A percentile compares a stretch with the other conserved stretches of the same genome.
These are phyloP conservation scores for Plasmodium malariae DNA, from an alignment of 169 alveolate genomes.

Conservation along the genomic window DNA sequence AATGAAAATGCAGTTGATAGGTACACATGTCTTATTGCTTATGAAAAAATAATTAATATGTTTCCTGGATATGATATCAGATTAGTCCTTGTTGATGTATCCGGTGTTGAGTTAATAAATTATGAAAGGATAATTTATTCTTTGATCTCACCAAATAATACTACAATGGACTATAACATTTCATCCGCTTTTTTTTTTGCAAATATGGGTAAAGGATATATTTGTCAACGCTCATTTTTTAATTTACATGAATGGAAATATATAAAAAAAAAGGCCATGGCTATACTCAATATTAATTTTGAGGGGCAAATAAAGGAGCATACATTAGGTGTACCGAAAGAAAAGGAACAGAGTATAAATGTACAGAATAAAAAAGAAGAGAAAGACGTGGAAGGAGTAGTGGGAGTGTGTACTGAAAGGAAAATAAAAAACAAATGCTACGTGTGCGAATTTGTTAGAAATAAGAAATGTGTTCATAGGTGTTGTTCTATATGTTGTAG, in stretches of 20 bases:
- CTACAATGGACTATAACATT: conserved; percentile 84
- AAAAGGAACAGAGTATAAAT: not conserved
- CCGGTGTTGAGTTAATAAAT: conserved; percentile 72
- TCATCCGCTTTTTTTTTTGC: conserved; percentile 84
- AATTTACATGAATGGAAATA: conserved; percentile 73
- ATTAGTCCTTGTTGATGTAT: conserved; percentile 79
- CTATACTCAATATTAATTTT: conserved; percentile 67
- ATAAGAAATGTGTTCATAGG: conserved; percentile 37
- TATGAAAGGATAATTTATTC: conserved; percentile 76
- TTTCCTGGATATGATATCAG: conserved; percentile 79
- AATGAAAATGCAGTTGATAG: conserved; percentile 81
- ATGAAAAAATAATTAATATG: conserved; percentile 77
- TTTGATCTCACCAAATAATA: conserved; percentile 77
- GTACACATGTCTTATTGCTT: conserved; percentile 80
- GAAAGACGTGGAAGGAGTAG: not conserved
- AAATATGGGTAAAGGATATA: conserved; percentile 75
- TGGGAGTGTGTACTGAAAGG: not conserved
- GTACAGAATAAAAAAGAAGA: not conserved
- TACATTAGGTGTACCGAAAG: not conserved
- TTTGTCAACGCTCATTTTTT: conserved; percentile 58
- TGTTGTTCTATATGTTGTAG: conserved; percentile 57
- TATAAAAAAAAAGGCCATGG: conserved; percentile 48
- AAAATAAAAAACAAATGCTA: conserved; percentile 11
- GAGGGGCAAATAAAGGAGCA: conserved; percentile 2
- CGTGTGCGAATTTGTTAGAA: conserved; percentile 26